Evolutionary conservation across 441 rosid species (phyloP), one percentile per base, ranked within the genome.

Genomic region (Raphanus hybrid): DNA sequence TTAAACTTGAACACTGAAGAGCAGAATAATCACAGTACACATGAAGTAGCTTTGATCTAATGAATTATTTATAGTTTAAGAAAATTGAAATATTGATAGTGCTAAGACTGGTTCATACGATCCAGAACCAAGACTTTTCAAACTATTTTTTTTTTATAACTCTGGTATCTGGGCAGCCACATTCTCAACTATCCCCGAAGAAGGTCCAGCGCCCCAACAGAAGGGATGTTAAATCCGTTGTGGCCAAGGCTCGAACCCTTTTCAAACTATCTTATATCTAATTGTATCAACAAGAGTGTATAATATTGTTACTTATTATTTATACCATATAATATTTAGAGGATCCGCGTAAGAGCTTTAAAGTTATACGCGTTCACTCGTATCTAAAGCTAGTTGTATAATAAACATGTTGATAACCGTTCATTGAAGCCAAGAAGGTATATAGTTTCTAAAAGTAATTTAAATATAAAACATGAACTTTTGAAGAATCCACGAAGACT

Each of bases 401-500:
- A 37, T 26, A 76, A 63, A 6, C 57, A 55, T 63, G 70, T 63
- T 63, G 27, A 64, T 64, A 75, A 48, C 62, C 14, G 20, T 50
- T 52, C 14, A 45, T 45, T 45, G 52, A 45, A 45, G 52, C 14
- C 6, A 18, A 59, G 35, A 0, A 67, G 34, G 6, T 45, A 5
- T 18, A 39, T 18, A 29, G 37, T 60, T 43, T 57, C n/a, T 7
- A 65, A 65, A 6, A 6, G 6, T 1, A 3, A n/a, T 20, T 66
- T 54, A 54, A 15, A 27, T 0, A 11, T 5, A 60, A 11, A 11
- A 61, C 0, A 61, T n/a, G 39, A 61, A 26, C 9, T 43, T 66
- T 54, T n/a, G 65, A 76, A 76, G 71, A 70, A 70, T 64, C 66
- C 60, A 43, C 7, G 23, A 23, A 71, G 71, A 70, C 71, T 70